Conservation (phyloP, 2,329 filamentous ascomycete species). For the Talaromyces marneffei region DNA sequence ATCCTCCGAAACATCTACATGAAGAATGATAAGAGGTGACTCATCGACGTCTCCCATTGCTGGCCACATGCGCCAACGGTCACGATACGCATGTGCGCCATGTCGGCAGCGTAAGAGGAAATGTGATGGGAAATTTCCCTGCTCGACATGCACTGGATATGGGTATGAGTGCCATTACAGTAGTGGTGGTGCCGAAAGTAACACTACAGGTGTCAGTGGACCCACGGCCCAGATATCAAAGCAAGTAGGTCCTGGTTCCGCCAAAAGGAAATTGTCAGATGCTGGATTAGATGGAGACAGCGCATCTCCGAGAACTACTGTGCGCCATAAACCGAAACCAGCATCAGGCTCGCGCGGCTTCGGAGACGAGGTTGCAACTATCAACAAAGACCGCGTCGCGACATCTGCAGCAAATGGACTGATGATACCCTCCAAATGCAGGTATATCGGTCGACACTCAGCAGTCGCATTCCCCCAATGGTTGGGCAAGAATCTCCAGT, state of each 20-base stretch:
- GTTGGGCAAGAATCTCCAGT: conserved; percentile 28
- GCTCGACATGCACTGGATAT: conserved; percentile 16
- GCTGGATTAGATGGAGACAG: conserved; percentile 8
- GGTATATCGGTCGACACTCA: conserved; percentile 28
- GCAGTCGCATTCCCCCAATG: conserved; percentile 30
- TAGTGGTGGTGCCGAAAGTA: background rate
- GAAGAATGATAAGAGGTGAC: conserved; percentile 6
- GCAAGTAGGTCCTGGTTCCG: background rate
- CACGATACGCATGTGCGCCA: conserved; percentile 15
- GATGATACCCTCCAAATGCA: conserved; percentile 25
- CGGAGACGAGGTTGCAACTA: background rate
- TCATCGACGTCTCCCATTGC: background rate
- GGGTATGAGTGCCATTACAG: conserved; percentile 15
- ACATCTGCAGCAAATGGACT: conserved; percentile 19
- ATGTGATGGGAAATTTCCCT: conserved; percentile 16
- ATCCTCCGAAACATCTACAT: background rate
- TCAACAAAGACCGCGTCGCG: background rate
- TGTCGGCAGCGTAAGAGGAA: conserved; percentile 17
- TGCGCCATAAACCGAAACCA: background rate
- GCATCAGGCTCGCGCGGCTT: background rate
- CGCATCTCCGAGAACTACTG: background rate
- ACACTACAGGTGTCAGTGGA: background rate
- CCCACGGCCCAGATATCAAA: background rate
- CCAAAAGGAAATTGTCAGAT: conserved; percentile 1
- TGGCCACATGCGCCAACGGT: conserved; percentile 15